Evolutionary conservation across 345 rosid genomes (phyloP), one percentile per base, ranked within the genome.

Genomic region (Barbarea vulgaris): DNA sequence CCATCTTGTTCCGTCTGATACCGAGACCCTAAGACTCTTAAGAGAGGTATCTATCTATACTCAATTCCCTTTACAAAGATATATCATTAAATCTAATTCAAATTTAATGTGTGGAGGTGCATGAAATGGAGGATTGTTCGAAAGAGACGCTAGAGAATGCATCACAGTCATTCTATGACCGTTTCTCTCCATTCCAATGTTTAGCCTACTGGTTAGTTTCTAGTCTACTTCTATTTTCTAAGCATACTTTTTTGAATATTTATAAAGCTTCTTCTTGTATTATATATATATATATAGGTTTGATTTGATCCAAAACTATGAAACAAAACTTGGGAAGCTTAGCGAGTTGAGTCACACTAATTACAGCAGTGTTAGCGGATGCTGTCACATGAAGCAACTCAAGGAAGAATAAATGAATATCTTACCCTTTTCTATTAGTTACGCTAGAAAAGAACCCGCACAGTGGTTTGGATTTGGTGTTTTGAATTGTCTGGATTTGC

Each of bases 151-250:
- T 64, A 11, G 56, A 44, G 36, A 30, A 47, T n/a, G n/a, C 13
- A 52, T 34, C 71, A 21, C 64, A 64, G 7, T 28, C 51, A 42
- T 28, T 64, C 15, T 73, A 73, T 13, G 9, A 54, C 55, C 67
- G 14, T 42, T 64, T 52, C 56, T 41, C 70, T 63, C 77, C 77
- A 54, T 73, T 73, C 30, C 77, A 73, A 56, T 30, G 37, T 46
- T 42, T 64, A n/a, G 71, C 71, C 55, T 64, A 54, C 15, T 68
- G 50, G 50, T 70, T 31, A 10, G 66, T 18, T 41, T 56, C 31
- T 14, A 12, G 4, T 42, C 9, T 54, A 41, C 19, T 19, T 31
- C 13, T 47, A 25, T 41, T 47, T 28, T 46, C 6, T 34, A 34
- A 34, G 9, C 9, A 34, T 34, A 9, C 11, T 24, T 24, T 64